Evolutionary conservation across 345 rosid genomes (phyloP).

Genomic region (Gossypium ekmanianum): DNA sequence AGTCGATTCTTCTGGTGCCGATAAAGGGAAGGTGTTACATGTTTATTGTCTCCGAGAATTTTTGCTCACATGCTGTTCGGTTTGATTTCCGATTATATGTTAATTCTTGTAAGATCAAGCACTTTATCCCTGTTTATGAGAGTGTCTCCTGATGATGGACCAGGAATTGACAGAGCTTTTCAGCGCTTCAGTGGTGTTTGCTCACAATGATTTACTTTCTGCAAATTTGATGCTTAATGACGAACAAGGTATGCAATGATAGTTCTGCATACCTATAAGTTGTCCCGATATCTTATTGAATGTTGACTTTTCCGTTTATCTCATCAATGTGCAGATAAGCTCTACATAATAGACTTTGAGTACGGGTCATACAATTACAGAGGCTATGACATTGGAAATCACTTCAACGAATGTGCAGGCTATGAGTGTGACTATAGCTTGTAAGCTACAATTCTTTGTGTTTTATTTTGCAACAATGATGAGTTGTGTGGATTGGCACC

Average conservation of each 20-base stretch:
- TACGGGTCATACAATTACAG: slow-evolving; percentile 91
- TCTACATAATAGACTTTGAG: slow-evolving; percentile 90
- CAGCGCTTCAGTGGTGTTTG: slow-evolving; percentile 75
- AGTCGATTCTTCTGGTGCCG: neutral
- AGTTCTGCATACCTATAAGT: neutral
- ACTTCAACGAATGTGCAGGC: slow-evolving; percentile 93
- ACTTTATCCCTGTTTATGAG: slow-evolving; percentile 19
- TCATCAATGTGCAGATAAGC: slow-evolving; percentile 53
- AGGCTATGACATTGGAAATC: slow-evolving; percentile 93
- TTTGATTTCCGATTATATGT: slow-evolving; percentile 12
- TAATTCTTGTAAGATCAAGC: neutral
- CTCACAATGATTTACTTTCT: slow-evolving; percentile 92
- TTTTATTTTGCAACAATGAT: neutral
- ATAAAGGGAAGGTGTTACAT: neutral
- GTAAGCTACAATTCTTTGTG: slow-evolving; percentile 34
- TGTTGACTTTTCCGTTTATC: slow-evolving; percentile 30
- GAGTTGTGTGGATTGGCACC: neutral
- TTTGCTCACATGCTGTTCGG: neutral
- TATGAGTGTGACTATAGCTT: slow-evolving; percentile 85
- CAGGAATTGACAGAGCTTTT: slow-evolving; percentile 82
- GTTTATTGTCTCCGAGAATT: neutral
- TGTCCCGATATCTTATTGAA: neutral
- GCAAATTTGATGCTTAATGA: slow-evolving; percentile 90
- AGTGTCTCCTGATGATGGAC: slow-evolving; percentile 38
- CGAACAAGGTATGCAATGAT: slow-evolving; percentile 28